Evolutionary conservation across 192 early-diverging fungal genomes (phyloP), one percentile per base, ranked within the genome.

Genomic region (Umbelopsis isabellina): DNA sequence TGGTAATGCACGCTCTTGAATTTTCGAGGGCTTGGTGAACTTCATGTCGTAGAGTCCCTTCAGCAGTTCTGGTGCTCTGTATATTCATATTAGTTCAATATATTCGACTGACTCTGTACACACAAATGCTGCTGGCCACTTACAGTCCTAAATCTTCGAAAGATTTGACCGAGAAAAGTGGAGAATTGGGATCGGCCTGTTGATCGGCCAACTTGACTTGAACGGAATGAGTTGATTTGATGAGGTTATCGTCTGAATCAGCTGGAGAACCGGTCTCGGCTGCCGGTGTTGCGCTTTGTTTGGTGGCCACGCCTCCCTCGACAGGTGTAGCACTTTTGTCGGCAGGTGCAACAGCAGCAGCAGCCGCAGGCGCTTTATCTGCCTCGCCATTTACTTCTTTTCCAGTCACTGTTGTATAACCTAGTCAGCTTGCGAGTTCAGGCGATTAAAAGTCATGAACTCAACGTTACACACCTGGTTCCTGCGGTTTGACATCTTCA

Each of bases 21-120:
- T 97, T 75, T 96, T 97, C 18, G 94, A 96, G 2, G 97, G 97
- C 72, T 89, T 89, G 53, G 91, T 86, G 75, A 95, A 99, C 52
- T 91, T 91, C 95, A 96, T 95, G 69, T 83, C 90, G 85, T 97
- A 99, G 27, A 99, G 58, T 51, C 96, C 96, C 78, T 97, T 95
- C 61, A 97, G 84, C 47, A 99, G 77, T 33, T 97, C 88, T 44
- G 81, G 84, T 68, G 85, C 72, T 81, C 85, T 95, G 81, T 47
- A 86, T 55, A 2, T n/a, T 12, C 20, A 70, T 11, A 8, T 16
- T 20, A 48, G 4, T 44, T 30, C 3, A 25, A 7, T 3, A 27
- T 3, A 55, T 12, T 22, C 52, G 4, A 20, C 10, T 27, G 22
- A 55, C 15, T 51, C 37, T 18, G 5, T 10, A 9, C 37, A 6